Conservation (phyloP, 2,329 filamentous ascomycete genomes). For the Aspergillus sergii region DNA sequence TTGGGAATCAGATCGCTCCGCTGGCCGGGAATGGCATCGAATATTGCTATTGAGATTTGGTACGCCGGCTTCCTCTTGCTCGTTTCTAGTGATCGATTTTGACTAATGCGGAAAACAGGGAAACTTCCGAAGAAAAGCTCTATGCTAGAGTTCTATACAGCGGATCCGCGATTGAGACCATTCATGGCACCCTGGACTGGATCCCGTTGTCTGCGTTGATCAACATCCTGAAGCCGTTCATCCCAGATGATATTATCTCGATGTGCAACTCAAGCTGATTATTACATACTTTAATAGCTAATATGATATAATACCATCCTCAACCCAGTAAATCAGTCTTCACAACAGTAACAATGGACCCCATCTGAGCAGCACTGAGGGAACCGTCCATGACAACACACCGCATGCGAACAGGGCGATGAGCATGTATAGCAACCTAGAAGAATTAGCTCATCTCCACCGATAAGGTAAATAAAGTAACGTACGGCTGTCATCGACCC, state of each 20-base stretch:
- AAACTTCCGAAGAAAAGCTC: conserved; percentile 17
- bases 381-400: conserved; percentile 16
- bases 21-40: conserved; percentile 45
- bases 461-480: neutral
- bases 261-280: conserved; percentile 22
- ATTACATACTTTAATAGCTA: neutral
- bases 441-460: neutral
- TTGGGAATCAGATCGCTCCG: conserved; percentile 39
- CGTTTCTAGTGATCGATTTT: accelerated
- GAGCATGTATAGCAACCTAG: conserved; percentile 16
- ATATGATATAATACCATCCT: neutral
- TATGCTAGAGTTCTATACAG: conserved; percentile 37
- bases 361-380: conserved; percentile 19
- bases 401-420: conserved; percentile 12
- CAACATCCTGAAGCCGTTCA: conserved; percentile 29
- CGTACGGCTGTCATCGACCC: neutral
- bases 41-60: conserved; percentile 44
- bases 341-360: conserved; percentile 15
- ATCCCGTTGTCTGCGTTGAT: conserved; percentile 27
- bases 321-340: conserved; percentile 1
- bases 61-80: conserved; percentile 15
- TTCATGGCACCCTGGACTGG: conserved; percentile 36
- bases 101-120: conserved; percentile 18
- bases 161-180: conserved; percentile 31
- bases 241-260: conserved; percentile 30